Evolutionary conservation across 805 yeast species (phyloP), one percentile per base, ranked within the genome.

Genomic region (Starmerella scarabaei): DNA sequence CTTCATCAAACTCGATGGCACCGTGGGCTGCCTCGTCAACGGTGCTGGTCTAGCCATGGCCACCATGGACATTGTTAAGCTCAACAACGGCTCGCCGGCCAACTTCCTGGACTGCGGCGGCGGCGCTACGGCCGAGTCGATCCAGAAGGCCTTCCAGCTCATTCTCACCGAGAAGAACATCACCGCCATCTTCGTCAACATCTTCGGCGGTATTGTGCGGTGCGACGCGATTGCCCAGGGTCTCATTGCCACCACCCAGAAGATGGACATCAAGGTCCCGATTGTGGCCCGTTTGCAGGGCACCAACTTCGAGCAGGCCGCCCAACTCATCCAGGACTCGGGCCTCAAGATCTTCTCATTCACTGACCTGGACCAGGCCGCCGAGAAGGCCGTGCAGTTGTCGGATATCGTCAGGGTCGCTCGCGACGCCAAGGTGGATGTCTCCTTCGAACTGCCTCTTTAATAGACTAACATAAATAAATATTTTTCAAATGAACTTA

Each of bases 1-100:
- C 71, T 91, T 88, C 65, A 93, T 91, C 70, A 91, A 91, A 71
- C 77, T 91, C 61, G 93, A 88, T 60, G 99, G 99, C 66, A 83
- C 85, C 73, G 88, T 91, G 60, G 99, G 98, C 56, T 88, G 95
- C 71, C 72, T 91, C 49, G 99, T 91, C 63, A 91, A 91, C 66
- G 99, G 99, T 71, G 99, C 99, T 44, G 99, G 99, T 65, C 75
- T 91, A 62, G 99, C 99, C 57, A 91, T 91, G 99, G 99, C 99
- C 55, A 91, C 99, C 52, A 86, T 91, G 96, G 99, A 91, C 67
- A 93, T 93, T 63, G 84, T 91, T 71, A 85, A 91, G 70, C 75
- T 91, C 57, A 82, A 85, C 69, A 96, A 97, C 58, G 99, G 99
- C 64, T 81, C 76, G 54, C 99, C 99, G 57, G 99, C 98, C 52